phyloP scores from a whole-genome alignment of 352 stramenopile species.

The Aphanomyces invadans region DNA sequence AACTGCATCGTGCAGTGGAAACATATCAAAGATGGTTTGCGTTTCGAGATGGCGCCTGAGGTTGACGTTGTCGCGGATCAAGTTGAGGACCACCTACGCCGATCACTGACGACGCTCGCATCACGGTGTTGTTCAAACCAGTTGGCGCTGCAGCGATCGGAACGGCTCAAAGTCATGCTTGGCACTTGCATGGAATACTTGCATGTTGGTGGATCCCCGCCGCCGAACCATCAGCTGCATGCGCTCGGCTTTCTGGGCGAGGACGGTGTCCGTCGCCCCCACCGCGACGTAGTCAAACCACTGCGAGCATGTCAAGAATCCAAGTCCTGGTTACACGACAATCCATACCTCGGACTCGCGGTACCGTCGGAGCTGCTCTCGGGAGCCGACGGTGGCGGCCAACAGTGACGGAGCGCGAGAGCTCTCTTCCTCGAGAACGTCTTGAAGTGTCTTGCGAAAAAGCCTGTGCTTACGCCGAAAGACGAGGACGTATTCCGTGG shows the following conservation, averaged over 20 bases:
- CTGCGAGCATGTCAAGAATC: background rate
- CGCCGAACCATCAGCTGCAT: constrained; percentile 71
- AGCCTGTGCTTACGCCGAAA: constrained; percentile 47
- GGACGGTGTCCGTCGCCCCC: constrained; percentile 44
- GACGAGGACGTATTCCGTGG: constrained; percentile 56
- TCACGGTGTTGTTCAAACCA: constrained; percentile 25
- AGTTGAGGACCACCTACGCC: constrained; percentile 50
- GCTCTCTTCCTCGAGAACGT: constrained; percentile 65
- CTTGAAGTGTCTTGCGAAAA: constrained; percentile 69
- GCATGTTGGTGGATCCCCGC: constrained; percentile 47
- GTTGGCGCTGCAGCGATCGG: constrained; percentile 61
- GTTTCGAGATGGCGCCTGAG: constrained; percentile 48
- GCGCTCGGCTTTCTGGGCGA: constrained; percentile 47
- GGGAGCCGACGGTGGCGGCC: constrained; percentile 30
- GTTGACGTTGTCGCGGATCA: constrained; percentile 67
- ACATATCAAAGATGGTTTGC: constrained; percentile 49
- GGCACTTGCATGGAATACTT: constrained; percentile 40
- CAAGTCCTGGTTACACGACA: background rate
- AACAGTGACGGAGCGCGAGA: constrained; percentile 43
- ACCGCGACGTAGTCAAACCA: constrained; percentile 50
- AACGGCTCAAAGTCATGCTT: constrained; percentile 56
- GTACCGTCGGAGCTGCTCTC: background rate
- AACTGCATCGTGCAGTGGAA: constrained; percentile 53
- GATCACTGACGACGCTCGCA: background rate
- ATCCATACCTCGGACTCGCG: background rate